Evolutionary conservation across 257 asterid species (phyloP), one percentile per base, ranked within the genome.

Genomic region (Petrea volubilis): DNA sequence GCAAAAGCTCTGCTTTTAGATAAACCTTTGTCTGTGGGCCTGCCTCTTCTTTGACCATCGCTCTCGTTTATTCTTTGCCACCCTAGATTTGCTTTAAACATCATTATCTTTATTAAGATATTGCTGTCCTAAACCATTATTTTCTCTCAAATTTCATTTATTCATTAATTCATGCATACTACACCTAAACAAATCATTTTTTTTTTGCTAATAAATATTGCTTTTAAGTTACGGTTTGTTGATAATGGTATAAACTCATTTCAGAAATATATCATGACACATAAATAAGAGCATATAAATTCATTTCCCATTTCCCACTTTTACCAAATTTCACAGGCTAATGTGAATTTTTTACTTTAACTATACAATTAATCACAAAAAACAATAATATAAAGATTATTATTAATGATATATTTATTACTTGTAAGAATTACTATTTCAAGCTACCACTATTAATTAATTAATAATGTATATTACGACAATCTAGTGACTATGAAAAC

Each of bases 11-110:
- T 29, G 62, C 6, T 25, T 10, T 24, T 67, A 8, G 73, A 36
- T 15, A 59, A 56, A 71, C 59, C 60, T 23, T 46, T 67, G 82
- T 73, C 70, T 78, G 77, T 74, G 77, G 77, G 70, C 70, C 77
- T 34, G 53, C 0, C 10, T 18, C 52, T 66, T 58, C 75, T 59
- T 79, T 79, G 78, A 74, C 78, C 83, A 70, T 25, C 13, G 63
- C 21, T 49, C 75, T 46, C 59, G 60, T 44, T 47, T 69, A 7
- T 36, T 29, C 18, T 60, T n/a, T 38, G 17, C 41, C 31, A 74
- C 52, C 33, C 36, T 2, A 47, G 68, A 74, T 75, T 75, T 79
- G 69, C 73, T 61, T 75, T 63, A 75, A 76, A 60, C 78, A 61
- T 41, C 68, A 59, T 65, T 64, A 64, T 74, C 77, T 63, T 46